phyloP scores from a whole-genome alignment of 257 asterid genomes.

The Penstemon eatonii region DNA sequence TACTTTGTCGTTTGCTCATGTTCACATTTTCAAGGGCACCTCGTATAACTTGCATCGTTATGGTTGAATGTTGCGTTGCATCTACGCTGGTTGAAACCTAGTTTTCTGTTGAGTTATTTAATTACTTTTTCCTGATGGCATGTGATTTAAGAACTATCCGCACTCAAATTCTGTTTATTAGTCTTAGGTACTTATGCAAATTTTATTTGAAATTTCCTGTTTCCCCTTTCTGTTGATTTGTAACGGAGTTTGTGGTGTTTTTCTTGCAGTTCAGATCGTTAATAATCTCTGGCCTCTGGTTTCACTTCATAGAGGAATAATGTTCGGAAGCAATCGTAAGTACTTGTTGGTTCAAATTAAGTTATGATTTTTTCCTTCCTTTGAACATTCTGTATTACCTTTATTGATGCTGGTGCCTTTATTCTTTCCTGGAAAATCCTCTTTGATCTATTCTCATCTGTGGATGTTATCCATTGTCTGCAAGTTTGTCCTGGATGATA shows the following conservation, averaged over 20 bases:
- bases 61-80: neutral
- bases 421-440: neutral
- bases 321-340: conserved; percentile 69
- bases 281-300: conserved; percentile 21
- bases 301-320: conserved; percentile 30
- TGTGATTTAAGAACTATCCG: conserved; percentile 2
- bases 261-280: conserved; percentile 34
- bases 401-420: conserved; percentile 7
- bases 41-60: no score
- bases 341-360: conserved; percentile 2
- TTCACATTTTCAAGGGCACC: no score
- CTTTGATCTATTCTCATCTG: conserved; percentile 6
- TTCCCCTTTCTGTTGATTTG: neutral
- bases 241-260: neutral
- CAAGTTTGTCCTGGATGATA: neutral
- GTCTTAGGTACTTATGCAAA: conserved; percentile 1
- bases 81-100: conserved; percentile 7
- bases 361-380: neutral
- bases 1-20: no score
- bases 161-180: conserved; percentile 2
- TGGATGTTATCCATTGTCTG: neutral
- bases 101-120: neutral
- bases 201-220: neutral
- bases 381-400: conserved; percentile 23
- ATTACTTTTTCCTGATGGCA: neutral